Conservation (phyloP, 352 stramenopile species). For the Poterioochromonas sp. region DNA sequence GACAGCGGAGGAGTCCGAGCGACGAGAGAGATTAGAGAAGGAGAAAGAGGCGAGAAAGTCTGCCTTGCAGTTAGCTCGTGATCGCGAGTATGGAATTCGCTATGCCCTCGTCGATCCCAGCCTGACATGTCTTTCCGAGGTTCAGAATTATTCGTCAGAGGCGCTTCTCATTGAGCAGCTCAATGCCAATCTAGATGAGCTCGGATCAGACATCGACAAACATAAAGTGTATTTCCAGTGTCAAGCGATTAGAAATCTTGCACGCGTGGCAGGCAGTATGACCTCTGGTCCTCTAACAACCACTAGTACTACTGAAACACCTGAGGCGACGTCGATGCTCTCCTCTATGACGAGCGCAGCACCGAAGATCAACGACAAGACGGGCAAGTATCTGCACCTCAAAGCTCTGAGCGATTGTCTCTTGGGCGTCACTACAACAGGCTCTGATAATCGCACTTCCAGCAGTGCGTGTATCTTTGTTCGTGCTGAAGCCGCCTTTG, state of each 20-base stretch:
- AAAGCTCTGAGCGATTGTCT: background rate
- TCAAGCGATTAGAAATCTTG: background rate
- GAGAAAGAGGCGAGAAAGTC: background rate
- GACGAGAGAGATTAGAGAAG: no score
- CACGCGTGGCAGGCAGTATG: background rate
- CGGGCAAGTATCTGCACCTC: background rate
- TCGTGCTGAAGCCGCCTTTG: slow-evolving; percentile 11
- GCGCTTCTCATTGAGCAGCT: background rate
- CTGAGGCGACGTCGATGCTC: no score
- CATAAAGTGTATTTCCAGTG: background rate
- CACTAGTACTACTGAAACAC: background rate
- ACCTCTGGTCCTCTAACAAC: background rate
- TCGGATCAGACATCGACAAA: background rate
- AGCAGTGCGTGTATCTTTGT: background rate
- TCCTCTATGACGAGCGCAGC: background rate
- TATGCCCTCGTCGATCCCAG: background rate
- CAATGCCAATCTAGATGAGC: background rate
- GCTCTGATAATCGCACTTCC: background rate
- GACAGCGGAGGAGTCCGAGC: no score
- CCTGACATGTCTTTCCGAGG: background rate
- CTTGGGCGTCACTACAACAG: background rate
- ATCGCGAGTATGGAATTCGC: background rate
- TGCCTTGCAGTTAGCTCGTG: background rate
- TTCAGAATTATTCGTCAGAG: background rate
- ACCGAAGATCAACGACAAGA: background rate